Evolutionary conservation across 192 early-diverging fungal genomes (phyloP).

Genomic region (Podila verticillata): DNA sequence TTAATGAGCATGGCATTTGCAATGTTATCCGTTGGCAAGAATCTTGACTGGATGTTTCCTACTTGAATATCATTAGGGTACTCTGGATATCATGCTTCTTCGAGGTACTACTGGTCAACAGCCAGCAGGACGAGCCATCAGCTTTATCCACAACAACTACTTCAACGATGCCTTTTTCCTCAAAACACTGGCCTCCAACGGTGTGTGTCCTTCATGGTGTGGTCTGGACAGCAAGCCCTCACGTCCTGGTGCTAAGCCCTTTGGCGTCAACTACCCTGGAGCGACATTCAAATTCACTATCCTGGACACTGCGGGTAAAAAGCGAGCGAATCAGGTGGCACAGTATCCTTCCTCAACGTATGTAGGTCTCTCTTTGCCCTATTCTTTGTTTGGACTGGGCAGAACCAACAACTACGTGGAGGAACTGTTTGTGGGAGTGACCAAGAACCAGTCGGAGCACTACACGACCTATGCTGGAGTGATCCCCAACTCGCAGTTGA

Average conservation of each 20-base stretch:
- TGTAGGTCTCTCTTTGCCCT: constrained; percentile 79
- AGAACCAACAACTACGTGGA: constrained; percentile 97
- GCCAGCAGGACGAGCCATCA: constrained; percentile 58
- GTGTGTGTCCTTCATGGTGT: constrained; percentile 68
- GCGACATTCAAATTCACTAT: constrained; percentile 90
- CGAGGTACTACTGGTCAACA: constrained; percentile 44
- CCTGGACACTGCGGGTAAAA: constrained; percentile 77
- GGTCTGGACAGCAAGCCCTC: constrained; percentile 34
- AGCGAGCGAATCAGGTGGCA: constrained; percentile 81
- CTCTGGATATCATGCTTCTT: constrained; percentile 81
- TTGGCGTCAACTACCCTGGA: constrained; percentile 86
- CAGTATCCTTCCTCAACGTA: constrained; percentile 87
- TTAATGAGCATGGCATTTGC: not conserved
- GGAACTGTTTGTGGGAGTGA: constrained; percentile 86
- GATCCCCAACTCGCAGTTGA: constrained; percentile 92
- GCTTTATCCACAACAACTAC: constrained; percentile 86
- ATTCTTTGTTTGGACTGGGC: constrained; percentile 87
- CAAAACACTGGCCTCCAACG: constrained; percentile 81
- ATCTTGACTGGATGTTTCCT: not conserved
- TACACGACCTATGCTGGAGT: constrained; percentile 81
- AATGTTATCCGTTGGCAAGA: not conserved
- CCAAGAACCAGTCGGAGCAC: constrained; percentile 66
- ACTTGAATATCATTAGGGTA: constrained; percentile 62
- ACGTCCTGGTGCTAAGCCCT: constrained; percentile 60
- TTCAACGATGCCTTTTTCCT: constrained; percentile 96